Conservation (phyloP, 176 grass and related monocot species). For the Luzula sylvatica region DNA sequence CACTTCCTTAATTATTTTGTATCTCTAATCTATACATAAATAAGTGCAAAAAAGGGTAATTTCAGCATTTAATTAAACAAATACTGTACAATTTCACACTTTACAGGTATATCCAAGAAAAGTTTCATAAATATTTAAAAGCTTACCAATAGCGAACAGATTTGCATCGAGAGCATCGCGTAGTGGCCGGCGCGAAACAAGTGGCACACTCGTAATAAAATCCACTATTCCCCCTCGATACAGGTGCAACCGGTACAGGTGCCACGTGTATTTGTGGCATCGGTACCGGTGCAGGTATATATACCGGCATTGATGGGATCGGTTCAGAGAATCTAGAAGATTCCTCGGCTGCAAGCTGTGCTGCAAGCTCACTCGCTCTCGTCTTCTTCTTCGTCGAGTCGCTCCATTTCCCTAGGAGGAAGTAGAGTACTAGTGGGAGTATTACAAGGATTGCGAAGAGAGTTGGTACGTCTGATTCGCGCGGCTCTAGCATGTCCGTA, state of each 20-base stretch:
- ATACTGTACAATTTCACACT: too few relatives aligned
- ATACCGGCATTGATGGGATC: slow-evolving; percentile 37
- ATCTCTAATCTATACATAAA: too few relatives aligned
- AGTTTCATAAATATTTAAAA: too few relatives aligned
- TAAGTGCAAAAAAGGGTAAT: too few relatives aligned
- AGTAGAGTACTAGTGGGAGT: slow-evolving; percentile 82
- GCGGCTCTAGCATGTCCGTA: slow-evolving; percentile 97
- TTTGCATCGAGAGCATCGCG: slow-evolving; percentile 94
- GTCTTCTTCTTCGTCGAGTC: slow-evolving; percentile 57
- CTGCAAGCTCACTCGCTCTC: slow-evolving; percentile 55
- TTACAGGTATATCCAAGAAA: too few relatives aligned
- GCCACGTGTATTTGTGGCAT: background rate
- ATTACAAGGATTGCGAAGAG: slow-evolving; percentile 62
- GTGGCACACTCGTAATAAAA: slow-evolving; percentile 81
- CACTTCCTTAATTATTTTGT: too few relatives aligned
- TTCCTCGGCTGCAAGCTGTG: slow-evolving; percentile 70
- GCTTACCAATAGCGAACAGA: slow-evolving; percentile 97
- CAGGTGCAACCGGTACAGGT: background rate
- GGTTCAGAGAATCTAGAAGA: slow-evolving; percentile 53
- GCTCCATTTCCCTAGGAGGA: slow-evolving; percentile 89
- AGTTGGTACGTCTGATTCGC: slow-evolving; percentile 83
- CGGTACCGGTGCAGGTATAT: slow-evolving; percentile 37
- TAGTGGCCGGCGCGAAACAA: slow-evolving; percentile 78
- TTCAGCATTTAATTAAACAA: too few relatives aligned
- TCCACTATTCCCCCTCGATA: slow-evolving; percentile 16